Conservation (phyloP, 2,329 filamentous ascomycete genomes). For the Colletotrichum sp. region DNA sequence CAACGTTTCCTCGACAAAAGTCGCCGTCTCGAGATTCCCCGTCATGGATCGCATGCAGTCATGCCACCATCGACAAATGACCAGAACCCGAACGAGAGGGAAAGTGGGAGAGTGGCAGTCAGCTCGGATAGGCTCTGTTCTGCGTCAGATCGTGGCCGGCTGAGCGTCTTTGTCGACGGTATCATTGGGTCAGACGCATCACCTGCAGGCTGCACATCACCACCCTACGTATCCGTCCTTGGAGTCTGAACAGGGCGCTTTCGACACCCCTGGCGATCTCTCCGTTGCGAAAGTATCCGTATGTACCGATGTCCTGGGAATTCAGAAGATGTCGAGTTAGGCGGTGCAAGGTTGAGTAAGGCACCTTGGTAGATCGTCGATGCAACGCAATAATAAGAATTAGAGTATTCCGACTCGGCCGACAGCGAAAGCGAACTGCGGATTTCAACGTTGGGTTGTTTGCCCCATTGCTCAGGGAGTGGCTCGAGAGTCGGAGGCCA, state of each 20-base stretch:
- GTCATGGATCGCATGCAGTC: background rate
- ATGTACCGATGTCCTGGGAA: background rate
- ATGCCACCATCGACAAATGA: background rate
- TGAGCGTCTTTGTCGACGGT: background rate
- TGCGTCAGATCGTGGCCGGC: background rate
- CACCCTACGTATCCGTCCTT: background rate
- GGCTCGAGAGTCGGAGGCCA: conserved; percentile 2
- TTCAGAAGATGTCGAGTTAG: background rate
- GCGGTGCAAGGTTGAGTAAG: background rate
- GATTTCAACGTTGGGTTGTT: background rate
- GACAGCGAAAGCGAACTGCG: background rate
- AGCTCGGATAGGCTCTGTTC: background rate
- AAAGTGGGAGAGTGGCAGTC: background rate
- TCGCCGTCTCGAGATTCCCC: background rate
- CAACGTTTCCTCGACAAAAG: background rate
- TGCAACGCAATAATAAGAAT: background rate
- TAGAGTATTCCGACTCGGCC: background rate
- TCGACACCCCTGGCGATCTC: background rate
- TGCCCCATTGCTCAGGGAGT: background rate
- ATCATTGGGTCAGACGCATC: background rate
- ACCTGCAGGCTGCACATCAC: background rate
- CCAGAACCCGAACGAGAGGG: background rate
- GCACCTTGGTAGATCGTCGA: background rate
- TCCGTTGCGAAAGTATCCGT: background rate
- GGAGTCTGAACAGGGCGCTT: background rate